Base-by-base conservation (phyloP, 2,329 filamentous ascomycete species). In the Ophiostoma sp. region DNA sequence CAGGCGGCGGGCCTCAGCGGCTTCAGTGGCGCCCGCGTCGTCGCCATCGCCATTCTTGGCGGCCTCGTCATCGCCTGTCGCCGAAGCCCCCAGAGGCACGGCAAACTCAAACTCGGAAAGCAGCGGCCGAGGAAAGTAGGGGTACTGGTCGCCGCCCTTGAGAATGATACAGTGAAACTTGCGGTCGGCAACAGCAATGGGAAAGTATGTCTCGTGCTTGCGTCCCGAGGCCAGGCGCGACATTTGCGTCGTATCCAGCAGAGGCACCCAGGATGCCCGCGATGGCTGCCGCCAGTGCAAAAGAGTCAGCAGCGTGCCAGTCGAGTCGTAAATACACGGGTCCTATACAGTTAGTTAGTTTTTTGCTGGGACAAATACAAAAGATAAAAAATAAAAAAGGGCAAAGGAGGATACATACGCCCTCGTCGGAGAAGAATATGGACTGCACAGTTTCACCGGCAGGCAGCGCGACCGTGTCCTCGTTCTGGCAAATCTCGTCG, bases 101-200 rank as follows among this genome's bases (percentile, higher is more conserved):
- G 90, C 88, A 78, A 99, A 96, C 67, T 93, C 92, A 77, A 99
- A 99, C 78, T 99, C 95, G 60, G 90, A 94, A 48, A 99, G 89
- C 52, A 97, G 83, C 1, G 93, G 94, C 11, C 91, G 89, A 13
- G 93, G 95, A 81, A 94, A 98, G 81, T 95, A 97, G 0, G 94
- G 94, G 77, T 97, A 92, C 77, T 90, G 87, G 77, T 99, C 95
- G 48, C 91, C 91, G 73, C 95, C 95, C 81, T 99, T 99, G 77
- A 99, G 89, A 76, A 99, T 98, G 80, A 99, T 97, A 81, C 96
- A 99, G 83, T 98, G 94, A 80, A 99, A 99, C 76, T 91, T 94
- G 76, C 91, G 86, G 75, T 94, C 89, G 2, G 94, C 93, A 0
- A 98, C 94, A 0, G 95, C 95, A 41, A 99, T 92, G 1, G 95